phyloP scores from a whole-genome alignment of 495 filamentous ascomycete genomes.

The Beverwykella pulmonaria region DNA sequence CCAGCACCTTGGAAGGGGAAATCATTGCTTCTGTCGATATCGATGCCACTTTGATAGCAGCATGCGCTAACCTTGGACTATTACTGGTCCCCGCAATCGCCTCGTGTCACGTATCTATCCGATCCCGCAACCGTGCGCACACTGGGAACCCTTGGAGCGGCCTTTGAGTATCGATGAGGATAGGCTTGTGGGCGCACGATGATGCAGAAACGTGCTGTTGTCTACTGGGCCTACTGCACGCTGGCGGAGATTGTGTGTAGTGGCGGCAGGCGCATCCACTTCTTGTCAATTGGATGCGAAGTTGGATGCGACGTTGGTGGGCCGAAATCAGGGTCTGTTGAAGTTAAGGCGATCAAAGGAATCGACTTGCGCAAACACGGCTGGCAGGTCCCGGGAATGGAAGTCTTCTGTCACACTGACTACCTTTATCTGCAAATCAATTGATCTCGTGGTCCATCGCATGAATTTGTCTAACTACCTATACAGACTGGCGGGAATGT shows the following conservation, averaged over 20 bases:
- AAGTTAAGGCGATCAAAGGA: neutral
- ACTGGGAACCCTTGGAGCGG: constrained; percentile 11
- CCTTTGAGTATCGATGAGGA: constrained; percentile 1
- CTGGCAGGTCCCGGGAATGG: neutral
- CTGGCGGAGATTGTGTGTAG: neutral
- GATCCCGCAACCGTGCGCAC: constrained; percentile 5
- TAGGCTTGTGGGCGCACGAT: neutral
- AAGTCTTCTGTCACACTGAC: neutral
- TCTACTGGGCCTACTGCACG: neutral
- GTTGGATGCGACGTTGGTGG: neutral
- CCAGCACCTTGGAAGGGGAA: neutral
- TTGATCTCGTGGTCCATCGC: neutral
- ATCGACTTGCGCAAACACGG: neutral
- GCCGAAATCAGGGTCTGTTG: neutral
- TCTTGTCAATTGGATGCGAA: no score
- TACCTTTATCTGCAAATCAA: neutral
- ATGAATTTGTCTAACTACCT: neutral
- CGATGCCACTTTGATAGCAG: constrained; percentile 1
- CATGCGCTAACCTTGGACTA: constrained; percentile 1
- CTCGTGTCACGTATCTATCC: constrained; percentile 20
- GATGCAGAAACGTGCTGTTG: neutral
- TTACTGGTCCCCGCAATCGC: constrained; percentile 24
- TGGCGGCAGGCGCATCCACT: neutral
- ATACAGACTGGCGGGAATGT: neutral
- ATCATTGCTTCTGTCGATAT: neutral